Base-by-base conservation (phyloP, 805 yeast genomes). In the Hanseniaspora lindneri region DNA sequence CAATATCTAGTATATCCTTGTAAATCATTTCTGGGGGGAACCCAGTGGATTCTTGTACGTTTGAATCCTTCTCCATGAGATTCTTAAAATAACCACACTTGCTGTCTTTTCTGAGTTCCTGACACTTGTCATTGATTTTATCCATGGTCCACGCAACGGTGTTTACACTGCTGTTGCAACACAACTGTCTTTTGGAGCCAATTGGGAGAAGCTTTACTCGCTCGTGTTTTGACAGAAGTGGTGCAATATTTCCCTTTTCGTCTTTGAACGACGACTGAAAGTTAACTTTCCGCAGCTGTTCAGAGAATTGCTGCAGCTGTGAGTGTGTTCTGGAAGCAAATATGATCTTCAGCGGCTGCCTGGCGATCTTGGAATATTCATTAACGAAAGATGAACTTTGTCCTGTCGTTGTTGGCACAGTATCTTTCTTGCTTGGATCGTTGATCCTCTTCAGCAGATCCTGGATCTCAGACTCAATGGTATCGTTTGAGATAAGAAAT, bases 301-400 rank as follows among this genome's bases (percentile, higher is more conserved):
- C 73, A 0, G 86, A 75, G 58, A 88, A 83, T 58, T 88, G 97
- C 32, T 70, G 69, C 39, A 88, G 66, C 60, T 88, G 97, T 0
- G 96, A 84, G 58, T 88, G 96, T 0, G 97, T 88, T 62, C 97
- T 68, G 2, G 96, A 85, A 0, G 94, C 72, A 58, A 79, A 87
- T 55, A 65, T 75, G 1, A 88, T 75, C 54, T 78, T 74, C 0
- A 67, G 56, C 0, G 75, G 63, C 17, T 65, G 63, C 7, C 54
- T 56, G 9, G 56, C 50, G 53, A 61, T 39, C 53, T 56, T 34
- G 8, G 11, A 8, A 27, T 9, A 27, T 9, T 27, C 29, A 27
- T 27, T 27, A 27, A 27, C 8, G 8, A 8, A 8, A 27, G 29
- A 27, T 27, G 11, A n/a, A n/a, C n/a, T n/a, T n/a, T n/a, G n/a